Conservation (phyloP, 345 rosid genomes). For the Brassica juncea region DNA sequence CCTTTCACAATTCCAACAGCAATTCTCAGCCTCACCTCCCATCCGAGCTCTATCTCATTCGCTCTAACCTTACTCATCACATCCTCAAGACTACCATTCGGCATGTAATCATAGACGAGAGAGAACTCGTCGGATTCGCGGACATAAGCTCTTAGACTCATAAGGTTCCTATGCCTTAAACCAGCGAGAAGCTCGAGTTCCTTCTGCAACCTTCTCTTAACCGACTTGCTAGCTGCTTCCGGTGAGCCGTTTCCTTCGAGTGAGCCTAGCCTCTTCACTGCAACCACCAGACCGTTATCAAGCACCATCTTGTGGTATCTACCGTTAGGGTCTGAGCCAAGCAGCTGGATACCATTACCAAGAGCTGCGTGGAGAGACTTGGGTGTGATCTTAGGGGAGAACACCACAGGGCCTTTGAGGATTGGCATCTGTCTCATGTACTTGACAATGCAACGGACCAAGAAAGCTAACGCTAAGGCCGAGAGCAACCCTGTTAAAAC, state of each 20-base stretch:
- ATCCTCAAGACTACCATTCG: constrained; percentile 81
- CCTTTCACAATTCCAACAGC: constrained; percentile 92
- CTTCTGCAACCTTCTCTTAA: constrained; percentile 73
- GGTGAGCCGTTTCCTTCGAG: constrained; percentile 57
- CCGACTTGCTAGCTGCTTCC: constrained; percentile 53
- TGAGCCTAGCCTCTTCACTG: constrained; percentile 70
- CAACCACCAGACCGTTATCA: constrained; percentile 74
- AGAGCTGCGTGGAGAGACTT: constrained; percentile 75
- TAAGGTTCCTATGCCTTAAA: constrained; percentile 76
- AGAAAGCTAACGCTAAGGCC: constrained; percentile 57
- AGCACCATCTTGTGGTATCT: constrained; percentile 72
- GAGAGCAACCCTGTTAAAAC: constrained; percentile 59
- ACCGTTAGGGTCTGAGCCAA: constrained; percentile 78
- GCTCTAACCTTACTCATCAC: constrained; percentile 70
- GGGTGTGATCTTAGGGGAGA: constrained; percentile 75
- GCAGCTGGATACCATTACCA: constrained; percentile 57
- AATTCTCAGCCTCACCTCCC: constrained; percentile 85
- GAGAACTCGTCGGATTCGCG: constrained; percentile 68
- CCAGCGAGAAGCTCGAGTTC: constrained; percentile 81
- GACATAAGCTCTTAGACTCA: constrained; percentile 89
- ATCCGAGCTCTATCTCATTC: constrained; percentile 63
- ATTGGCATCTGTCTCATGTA: constrained; percentile 80
- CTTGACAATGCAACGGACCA: constrained; percentile 52
- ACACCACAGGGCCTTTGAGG: constrained; percentile 89
- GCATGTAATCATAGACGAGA: constrained; percentile 80